Percentiles rank a stretch among this genome's conserved stretches.
Evolutionary conservation across 1,139 yeast genomes (phyloP).

Genomic region (Pneumocystis carinii): DNA sequence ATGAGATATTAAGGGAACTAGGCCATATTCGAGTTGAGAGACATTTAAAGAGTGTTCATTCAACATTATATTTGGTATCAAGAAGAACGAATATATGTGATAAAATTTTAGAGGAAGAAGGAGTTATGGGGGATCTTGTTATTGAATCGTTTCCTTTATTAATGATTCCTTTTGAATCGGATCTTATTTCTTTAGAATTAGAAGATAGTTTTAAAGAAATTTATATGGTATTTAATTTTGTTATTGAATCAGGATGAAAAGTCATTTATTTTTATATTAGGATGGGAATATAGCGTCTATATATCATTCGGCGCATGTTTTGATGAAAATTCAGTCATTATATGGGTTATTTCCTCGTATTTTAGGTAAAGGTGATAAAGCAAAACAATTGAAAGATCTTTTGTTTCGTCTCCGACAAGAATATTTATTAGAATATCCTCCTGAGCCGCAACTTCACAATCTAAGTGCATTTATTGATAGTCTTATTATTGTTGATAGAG

Average conservation of each 20-base stretch:
- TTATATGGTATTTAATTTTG: constrained; percentile 19
- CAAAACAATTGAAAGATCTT: constrained; percentile 30
- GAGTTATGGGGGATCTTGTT: constrained; percentile 27
- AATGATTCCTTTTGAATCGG: constrained; percentile 23
- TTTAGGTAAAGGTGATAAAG: constrained; percentile 35
- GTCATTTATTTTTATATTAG: background rate
- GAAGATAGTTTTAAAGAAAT: constrained; percentile 24
- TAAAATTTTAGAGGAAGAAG: constrained; percentile 23
- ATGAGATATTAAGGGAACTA: constrained; percentile 18
- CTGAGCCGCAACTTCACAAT: constrained; percentile 4
- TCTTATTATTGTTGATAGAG: constrained; percentile 63
- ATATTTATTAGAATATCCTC: constrained; percentile 11
- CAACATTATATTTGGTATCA: constrained; percentile 23
- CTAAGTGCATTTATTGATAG: constrained; percentile 24
- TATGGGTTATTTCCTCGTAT: constrained; percentile 30
- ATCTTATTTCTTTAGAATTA: constrained; percentile 24
- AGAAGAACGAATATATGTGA: constrained; percentile 23
- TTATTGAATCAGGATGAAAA: background rate
- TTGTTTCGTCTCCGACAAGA: constrained; percentile 18
- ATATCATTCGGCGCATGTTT: constrained; percentile 29
- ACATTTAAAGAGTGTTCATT: constrained; percentile 13
- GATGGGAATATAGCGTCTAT: constrained; percentile 20
- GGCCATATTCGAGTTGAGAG: constrained; percentile 16
- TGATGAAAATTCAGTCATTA: constrained; percentile 24
- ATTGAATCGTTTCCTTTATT: constrained; percentile 25